Conservation (phyloP, 306 rosid species). For the Corylus avellana region DNA sequence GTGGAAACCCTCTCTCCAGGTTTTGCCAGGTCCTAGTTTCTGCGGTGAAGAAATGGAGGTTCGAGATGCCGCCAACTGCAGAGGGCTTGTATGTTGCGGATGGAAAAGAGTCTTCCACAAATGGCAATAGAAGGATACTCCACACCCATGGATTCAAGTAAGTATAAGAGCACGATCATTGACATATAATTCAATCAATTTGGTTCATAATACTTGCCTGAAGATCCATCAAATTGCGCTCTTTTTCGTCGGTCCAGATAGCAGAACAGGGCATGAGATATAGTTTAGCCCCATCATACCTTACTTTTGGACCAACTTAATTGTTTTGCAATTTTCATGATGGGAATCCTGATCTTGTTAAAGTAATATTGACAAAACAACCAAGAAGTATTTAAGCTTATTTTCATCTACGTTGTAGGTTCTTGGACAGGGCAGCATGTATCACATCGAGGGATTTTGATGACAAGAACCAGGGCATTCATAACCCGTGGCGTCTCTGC, state of each 20-base stretch:
- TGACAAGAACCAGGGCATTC: slow-evolving; percentile 36
- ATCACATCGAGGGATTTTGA: slow-evolving; percentile 77
- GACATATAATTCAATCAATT: background rate
- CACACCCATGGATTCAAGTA: slow-evolving; percentile 97
- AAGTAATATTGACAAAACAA: background rate
- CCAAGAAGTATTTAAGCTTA: background rate
- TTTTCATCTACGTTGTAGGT: slow-evolving; percentile 49
- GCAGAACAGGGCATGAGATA: too few species aligned
- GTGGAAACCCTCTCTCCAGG: slow-evolving; percentile 89
- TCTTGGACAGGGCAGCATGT: slow-evolving; percentile 88
- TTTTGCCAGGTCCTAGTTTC: slow-evolving; percentile 83
- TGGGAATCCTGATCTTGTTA: background rate
- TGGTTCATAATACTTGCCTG: background rate
- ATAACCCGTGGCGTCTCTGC: slow-evolving; percentile 80
- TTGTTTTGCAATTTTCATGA: background rate
- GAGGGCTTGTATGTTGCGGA: slow-evolving; percentile 48
- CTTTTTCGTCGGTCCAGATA: too few species aligned
- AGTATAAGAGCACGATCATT: slow-evolving; percentile 31
- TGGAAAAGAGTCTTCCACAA: slow-evolving; percentile 45
- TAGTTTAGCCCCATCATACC: too few species aligned
- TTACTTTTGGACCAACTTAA: too few species aligned
- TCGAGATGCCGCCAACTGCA: slow-evolving; percentile 57
- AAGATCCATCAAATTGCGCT: slow-evolving; percentile 2
- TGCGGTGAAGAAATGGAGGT: slow-evolving; percentile 65
- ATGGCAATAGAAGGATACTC: slow-evolving; percentile 67